phyloP scores from a whole-genome alignment of 2,329 filamentous ascomycete genomes.

The Allantophomopsis cytisporea region DNA sequence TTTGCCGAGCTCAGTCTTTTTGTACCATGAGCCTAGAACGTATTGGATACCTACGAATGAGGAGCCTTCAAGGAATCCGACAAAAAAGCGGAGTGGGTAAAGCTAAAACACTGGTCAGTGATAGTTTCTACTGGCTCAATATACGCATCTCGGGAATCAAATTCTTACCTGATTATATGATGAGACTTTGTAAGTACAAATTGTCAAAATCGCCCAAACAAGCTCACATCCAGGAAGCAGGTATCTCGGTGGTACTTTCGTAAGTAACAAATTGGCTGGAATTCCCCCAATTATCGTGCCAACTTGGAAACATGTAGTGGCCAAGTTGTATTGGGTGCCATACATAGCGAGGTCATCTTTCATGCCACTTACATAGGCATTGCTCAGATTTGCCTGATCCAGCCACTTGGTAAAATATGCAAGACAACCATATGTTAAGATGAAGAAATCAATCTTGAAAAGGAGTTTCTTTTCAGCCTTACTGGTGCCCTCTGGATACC shows the following conservation, averaged over 20 bases:
- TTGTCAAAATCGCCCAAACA: conserved; percentile 12
- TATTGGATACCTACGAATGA: conserved; percentile 41
- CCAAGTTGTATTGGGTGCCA: conserved; percentile 39
- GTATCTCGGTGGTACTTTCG: conserved; percentile 11
- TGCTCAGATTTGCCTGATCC: conserved; percentile 15
- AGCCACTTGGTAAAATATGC: conserved; percentile 30
- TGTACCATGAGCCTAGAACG: conserved; percentile 44
- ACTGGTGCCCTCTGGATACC: conserved; percentile 19
- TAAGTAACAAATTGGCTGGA: conserved; percentile 10
- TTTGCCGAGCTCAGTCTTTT: conserved; percentile 38
- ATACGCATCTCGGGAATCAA: no score
- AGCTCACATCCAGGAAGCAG: conserved; percentile 9
- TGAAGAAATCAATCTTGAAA: conserved; percentile 34
- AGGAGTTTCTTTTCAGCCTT: conserved; percentile 29
- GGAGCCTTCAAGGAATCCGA: conserved; percentile 36
- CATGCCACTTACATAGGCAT: conserved; percentile 13
- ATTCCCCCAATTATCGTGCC: conserved; percentile 12
- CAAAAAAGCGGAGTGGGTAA: conserved; percentile 34
- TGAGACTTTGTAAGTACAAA: conserved; percentile 12
- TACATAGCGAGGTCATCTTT: conserved; percentile 28
- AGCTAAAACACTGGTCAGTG: conserved; percentile 10
- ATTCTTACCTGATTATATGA: conserved; percentile 10
- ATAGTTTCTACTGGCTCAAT: conserved; percentile 11
- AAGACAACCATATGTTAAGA: conserved; percentile 28
- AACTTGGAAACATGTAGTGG: conserved; percentile 36